Evolutionary conservation across 805 yeast species (phyloP).

Genomic region (Starmerella sp.): DNA sequence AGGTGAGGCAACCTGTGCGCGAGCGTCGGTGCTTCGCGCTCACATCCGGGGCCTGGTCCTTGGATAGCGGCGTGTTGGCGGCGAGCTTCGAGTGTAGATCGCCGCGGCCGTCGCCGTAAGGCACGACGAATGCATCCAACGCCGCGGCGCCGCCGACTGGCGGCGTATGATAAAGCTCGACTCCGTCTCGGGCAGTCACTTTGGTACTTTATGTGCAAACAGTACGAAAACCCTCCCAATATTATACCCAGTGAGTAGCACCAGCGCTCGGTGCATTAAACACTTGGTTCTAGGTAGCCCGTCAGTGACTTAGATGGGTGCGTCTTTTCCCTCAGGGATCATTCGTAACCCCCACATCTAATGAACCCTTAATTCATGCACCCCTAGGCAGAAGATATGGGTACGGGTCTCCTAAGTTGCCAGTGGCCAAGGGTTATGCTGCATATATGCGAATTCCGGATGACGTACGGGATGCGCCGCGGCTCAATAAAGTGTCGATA

Average conservation of each 20-base stretch:
- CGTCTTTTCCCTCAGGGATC: not conserved
- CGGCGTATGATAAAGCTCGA: not conserved
- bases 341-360: not conserved
- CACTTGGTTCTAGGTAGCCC: not conserved
- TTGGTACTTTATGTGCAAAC: not conserved
- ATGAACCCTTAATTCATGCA: not conserved
- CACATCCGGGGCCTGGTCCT: not conserved
- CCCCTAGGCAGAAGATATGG: not conserved
- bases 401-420: not conserved
- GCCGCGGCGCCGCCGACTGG: not conserved
- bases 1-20: constrained; percentile 58
- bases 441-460: not conserved
- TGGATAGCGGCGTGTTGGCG: not conserved
- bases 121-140: not conserved
- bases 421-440: not conserved
- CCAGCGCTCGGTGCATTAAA: not conserved
- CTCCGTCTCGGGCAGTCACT: constrained; percentile 2
- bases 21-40: constrained; percentile 10
- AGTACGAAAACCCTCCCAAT: not conserved
- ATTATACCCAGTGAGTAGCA: not conserved
- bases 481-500: no score
- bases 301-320: not conserved
- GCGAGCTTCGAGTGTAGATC: not conserved
- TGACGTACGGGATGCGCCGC: no score
- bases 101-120: not conserved